A percentile compares a stretch with the other conserved stretches of the same genome.
Evolutionary conservation across 169 alveolate species (phyloP).

Genomic region (Cystoisospora suis): DNA sequence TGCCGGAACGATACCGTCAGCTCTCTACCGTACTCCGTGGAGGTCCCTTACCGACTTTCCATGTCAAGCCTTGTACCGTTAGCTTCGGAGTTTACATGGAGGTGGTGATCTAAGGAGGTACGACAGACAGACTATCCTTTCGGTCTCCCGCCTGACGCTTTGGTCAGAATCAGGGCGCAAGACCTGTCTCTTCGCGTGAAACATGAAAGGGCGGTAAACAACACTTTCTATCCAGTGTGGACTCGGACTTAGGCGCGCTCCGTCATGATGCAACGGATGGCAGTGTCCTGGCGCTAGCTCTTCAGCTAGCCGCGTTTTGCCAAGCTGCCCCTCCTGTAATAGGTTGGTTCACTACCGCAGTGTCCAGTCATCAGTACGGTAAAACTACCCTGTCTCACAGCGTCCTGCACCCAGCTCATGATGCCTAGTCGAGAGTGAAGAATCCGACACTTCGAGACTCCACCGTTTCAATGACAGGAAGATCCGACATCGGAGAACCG

Average conservation of each 20-base stretch:
- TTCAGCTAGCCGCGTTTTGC: conserved; percentile 70
- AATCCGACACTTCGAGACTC: conserved; percentile 81
- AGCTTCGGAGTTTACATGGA: too few relatives aligned
- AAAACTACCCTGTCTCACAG: conserved; percentile 94
- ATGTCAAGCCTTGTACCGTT: too few relatives aligned
- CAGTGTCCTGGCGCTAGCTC: conserved; percentile 70
- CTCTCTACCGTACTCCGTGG: too few relatives aligned
- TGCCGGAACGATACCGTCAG: too few relatives aligned
- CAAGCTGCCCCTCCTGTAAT: conserved; percentile 71
- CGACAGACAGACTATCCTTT: too few relatives aligned
- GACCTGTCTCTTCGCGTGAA: conserved; percentile 44
- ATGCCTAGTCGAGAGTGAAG: conserved; percentile 74
- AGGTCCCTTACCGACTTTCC: too few relatives aligned
- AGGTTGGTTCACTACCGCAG: conserved; percentile 76
- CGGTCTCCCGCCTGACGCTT: too few relatives aligned
- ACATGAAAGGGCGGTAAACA: conserved; percentile 58
- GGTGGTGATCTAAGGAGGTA: too few relatives aligned
- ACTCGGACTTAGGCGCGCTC: conserved; percentile 72
- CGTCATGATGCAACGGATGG: conserved; percentile 71
- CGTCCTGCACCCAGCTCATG: conserved; percentile 84
- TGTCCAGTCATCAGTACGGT: conserved; percentile 86
- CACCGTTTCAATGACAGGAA: conserved; percentile 80
- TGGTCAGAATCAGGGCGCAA: conserved; percentile 21
- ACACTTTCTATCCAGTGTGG: conserved; percentile 72
- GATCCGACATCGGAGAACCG: conserved; percentile 83